A percentile compares a stretch with the other conserved stretches of the same genome.
Evolutionary conservation across 2,329 filamentous ascomycete species (phyloP).

Genomic region (Diaporthe longicolla): DNA sequence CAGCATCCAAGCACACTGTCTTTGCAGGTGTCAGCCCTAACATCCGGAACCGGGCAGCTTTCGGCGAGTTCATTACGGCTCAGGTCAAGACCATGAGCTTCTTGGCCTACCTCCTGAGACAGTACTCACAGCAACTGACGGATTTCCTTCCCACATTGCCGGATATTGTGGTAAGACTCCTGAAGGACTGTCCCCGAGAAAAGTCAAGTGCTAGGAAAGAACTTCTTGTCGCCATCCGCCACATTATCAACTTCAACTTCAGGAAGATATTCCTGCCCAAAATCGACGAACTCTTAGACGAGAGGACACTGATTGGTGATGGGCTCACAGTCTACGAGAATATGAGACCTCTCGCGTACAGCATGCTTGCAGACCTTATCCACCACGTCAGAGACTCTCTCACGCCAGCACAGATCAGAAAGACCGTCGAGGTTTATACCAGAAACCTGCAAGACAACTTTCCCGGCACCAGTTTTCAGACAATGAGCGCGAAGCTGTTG

Average conservation of each 20-base stretch:
- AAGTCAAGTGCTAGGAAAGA: constrained; percentile 96
- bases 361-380: constrained; percentile 97
- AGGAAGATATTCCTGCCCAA: constrained; percentile 93
- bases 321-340: constrained; percentile 97
- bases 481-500: constrained; percentile 97
- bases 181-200: constrained; percentile 95
- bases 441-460: constrained; percentile 96
- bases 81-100: constrained; percentile 99
- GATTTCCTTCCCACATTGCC: constrained; percentile 91
- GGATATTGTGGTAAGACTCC: constrained; percentile 87
- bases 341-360: constrained; percentile 94
- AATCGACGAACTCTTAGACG: constrained; percentile 95
- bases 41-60: constrained; percentile 93
- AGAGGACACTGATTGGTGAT: constrained; percentile 94
- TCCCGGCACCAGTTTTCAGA: constrained; percentile 98
- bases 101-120: constrained; percentile 89
- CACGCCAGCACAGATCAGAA: constrained; percentile 89
- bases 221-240: constrained; percentile 92
- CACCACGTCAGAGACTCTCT: constrained; percentile 96
- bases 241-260: constrained; percentile 99
- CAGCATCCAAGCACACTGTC: constrained; percentile 81
- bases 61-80: constrained; percentile 97
- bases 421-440: constrained; percentile 97
- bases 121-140: constrained; percentile 87
- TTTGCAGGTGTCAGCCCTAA: constrained; percentile 94